Evolutionary conservation across 2,329 filamentous ascomycete species (phyloP), one percentile per base, ranked within the genome.

Genomic region (Teratosphaeria nubilosa): DNA sequence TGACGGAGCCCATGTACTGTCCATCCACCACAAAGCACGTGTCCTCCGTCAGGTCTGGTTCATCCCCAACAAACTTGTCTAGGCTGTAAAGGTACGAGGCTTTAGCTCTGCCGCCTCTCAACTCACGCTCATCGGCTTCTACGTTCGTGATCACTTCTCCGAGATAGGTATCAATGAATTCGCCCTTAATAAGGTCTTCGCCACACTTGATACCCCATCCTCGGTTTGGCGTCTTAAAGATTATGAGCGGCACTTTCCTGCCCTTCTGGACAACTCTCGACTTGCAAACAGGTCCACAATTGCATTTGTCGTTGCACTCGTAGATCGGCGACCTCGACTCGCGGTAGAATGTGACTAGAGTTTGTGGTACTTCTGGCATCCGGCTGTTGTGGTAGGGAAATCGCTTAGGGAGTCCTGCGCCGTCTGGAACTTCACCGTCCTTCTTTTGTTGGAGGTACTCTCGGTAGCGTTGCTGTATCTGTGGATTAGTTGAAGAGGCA

Each of bases 111-210:
- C 80, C 80, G 2, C 83, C 80, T 0, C 76, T 73, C 1, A 76
- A 74, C 6, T 88, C 85, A 2, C 90, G 84, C 1, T 77, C 75
- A 16, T 85, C 79, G 0, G 89, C 87, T 72, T 91, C 77, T 0
- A 66, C 69, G 48, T 75, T 72, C 0, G 76, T 79, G 54, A 80
- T 77, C 22, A 80, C 70, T 59, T 80, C 78, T 13, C 90, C 89
- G 7, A 91, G 78, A 67, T 94, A 95, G 7, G 81, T 82, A 68
- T 92, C 90, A 48, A 95, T 83, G 65, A 91, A 94, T 63, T 91
- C 87, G 2, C 90, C 90, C 62, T 80, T 78, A 57, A 81, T 80
- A 1, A 95, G 81, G 22, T 83, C 76, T 2, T 85, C 77, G 3
- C 80, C 80, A 60, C 84, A 86, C 7, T 83, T 80, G 0, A 95